These are phyloP conservation scores for Teratosphaeria destructans DNA, from an alignment of 2,329 filamentous ascomycete species.

Conservation along the genomic window DNA sequence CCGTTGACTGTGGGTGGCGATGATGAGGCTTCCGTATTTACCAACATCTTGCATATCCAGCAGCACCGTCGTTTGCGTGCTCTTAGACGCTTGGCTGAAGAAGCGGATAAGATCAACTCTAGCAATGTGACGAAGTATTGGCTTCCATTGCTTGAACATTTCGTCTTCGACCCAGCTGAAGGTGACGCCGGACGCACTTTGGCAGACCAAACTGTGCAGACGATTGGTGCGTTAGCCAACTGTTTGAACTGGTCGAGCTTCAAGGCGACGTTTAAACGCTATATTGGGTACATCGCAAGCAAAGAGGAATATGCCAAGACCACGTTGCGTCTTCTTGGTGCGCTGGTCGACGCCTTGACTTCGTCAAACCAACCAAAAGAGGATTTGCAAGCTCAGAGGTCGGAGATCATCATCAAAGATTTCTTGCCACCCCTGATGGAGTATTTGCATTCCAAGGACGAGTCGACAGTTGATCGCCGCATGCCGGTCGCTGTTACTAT, in stretches of 20 bases:
- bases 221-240: slow-evolving; percentile 63
- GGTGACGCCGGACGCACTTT: slow-evolving; percentile 72
- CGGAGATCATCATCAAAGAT: slow-evolving; percentile 47
- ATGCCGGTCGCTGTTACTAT: slow-evolving; percentile 82
- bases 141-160: slow-evolving; percentile 85
- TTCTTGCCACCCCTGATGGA: slow-evolving; percentile 71
- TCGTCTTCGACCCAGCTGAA: slow-evolving; percentile 73
- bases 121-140: slow-evolving; percentile 78
- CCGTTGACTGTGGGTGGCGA: slow-evolving; percentile 60
- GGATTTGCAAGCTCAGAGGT: slow-evolving; percentile 9
- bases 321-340: slow-evolving; percentile 69
- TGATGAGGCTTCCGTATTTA: slow-evolving; percentile 80
- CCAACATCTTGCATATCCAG: slow-evolving; percentile 82
- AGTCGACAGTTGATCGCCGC: slow-evolving; percentile 84
- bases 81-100: slow-evolving; percentile 61
- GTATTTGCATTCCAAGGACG: slow-evolving; percentile 88
- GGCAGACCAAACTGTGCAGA: slow-evolving; percentile 72
- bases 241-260: slow-evolving; percentile 88
- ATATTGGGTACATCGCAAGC: slow-evolving; percentile 68
- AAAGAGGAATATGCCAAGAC: slow-evolving; percentile 80
- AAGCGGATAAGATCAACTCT: slow-evolving; percentile 58
- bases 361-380: not conserved
- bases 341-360: slow-evolving; percentile 67
- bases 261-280: slow-evolving; percentile 71
- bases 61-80: slow-evolving; percentile 77